These are phyloP conservation scores for Paecilomyces niveus DNA, from an alignment of 2,329 filamentous ascomycete species.

Conservation along the genomic window DNA sequence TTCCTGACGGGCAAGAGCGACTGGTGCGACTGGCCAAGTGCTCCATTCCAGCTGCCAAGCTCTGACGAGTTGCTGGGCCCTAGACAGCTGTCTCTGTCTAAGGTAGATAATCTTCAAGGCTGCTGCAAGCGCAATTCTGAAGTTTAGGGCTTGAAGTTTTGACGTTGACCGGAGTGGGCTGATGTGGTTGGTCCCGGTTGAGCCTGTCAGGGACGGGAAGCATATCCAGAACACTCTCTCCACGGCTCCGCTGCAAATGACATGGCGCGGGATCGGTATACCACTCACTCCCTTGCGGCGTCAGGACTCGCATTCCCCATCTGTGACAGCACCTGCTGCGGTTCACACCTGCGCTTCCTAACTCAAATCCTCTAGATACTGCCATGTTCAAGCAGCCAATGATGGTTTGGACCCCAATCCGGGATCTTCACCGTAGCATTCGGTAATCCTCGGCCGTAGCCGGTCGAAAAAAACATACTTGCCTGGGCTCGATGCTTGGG, in stretches of 20 bases:
- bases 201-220: neutral
- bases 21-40: neutral
- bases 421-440: neutral
- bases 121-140: neutral
- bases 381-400: neutral
- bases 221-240: neutral
- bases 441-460: neutral
- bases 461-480: neutral
- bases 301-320: no score
- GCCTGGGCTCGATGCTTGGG: neutral
- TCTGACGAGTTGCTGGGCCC: neutral
- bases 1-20: neutral
- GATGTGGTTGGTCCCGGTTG: neutral
- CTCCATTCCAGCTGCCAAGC: neutral
- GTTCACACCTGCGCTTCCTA: neutral
- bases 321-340: neutral
- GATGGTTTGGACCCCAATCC: neutral
- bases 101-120: neutral
- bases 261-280: neutral
- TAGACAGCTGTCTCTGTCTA: neutral
- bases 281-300: neutral
- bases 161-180: neutral
- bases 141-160: neutral
- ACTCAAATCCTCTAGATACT: neutral
- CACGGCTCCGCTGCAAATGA: neutral